Base-by-base conservation (phyloP, 495 filamentous ascomycete genomes). In the Stereocaulon alpinum region DNA sequence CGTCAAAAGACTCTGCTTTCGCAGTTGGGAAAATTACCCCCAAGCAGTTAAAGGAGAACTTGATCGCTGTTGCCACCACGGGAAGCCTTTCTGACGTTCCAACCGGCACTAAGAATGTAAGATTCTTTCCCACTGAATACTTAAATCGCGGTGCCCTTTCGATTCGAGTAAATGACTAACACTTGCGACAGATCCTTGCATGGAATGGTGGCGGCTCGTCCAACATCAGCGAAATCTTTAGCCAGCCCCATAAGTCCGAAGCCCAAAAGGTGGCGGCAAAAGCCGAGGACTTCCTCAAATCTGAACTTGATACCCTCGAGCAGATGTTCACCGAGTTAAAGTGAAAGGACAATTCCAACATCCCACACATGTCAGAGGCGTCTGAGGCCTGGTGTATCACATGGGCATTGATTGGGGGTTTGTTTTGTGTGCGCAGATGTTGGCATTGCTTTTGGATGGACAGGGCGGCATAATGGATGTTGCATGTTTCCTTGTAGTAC, bases 191-290 rank as follows among this genome's bases (percentile, higher is more conserved):
- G 81, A 75, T 97, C 62, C 91, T 99, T 52, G 92, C 92, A 72
- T 99, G 93, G 92, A 99, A 99, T 80, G 94, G 94, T 72, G 94
- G 90, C 76, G 94, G 94, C 64, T 86, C 82, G 64, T 81, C 79
- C 72, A 97, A 99, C 83, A 94, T 89, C 80, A 80, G 80, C 63
- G 78, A 87, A 60, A 97, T 99, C 64, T 76, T 96, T 64, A 70
- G 51, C 32, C 24, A 58, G 24, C 6, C 45, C 2, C 54, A 55
- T 32, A 29, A 22, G 11, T 29, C 52, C 75, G 80, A 73, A 75
- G 60, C 71, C 37, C 30, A 18, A 7, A 34, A 52, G 49, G 64
- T 71, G 55, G 63, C 64, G 59, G 71, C 77, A 59, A 71, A 83
- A 61, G 72, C 86, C 55, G 80, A 86, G 72, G 73, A 83, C 66